Evolutionary conservation across 257 asterid genomes (phyloP).

Genomic region (Nicotiana undulata): DNA sequence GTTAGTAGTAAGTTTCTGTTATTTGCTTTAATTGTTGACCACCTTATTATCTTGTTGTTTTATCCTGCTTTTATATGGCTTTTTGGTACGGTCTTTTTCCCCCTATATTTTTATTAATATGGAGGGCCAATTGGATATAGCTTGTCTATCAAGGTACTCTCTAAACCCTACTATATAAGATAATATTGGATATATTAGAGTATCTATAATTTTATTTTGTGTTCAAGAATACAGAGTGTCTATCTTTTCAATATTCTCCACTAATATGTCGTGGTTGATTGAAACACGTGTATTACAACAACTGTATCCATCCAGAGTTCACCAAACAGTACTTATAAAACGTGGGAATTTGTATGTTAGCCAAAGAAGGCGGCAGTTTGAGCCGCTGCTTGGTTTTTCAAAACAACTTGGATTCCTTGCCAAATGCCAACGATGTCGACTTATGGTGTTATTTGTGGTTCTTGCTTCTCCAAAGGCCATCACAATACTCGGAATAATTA

Average conservation of each 20-base stretch:
- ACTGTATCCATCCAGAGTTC: not conserved
- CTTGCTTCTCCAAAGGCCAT: not conserved
- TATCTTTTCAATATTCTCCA: not conserved
- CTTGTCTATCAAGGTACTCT: not conserved
- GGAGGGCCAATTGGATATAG: no score
- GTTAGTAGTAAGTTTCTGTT: no score
- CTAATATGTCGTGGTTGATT: slow-evolving; percentile 14
- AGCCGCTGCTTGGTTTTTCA: slow-evolving; percentile 10
- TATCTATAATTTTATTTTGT: no score
- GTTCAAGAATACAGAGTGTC: not conserved
- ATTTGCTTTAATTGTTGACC: no score
- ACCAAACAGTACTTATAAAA: not conserved
- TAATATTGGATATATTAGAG: no score
- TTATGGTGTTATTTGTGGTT: not conserved
- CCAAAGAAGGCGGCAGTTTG: slow-evolving; percentile 5
- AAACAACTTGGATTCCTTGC: not conserved
- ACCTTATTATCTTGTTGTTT: no score
- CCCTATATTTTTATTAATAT: no score
- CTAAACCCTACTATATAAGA: no score
- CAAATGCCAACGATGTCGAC: not conserved
- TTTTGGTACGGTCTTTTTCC: no score
- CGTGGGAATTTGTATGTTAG: not conserved
- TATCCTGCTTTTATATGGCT: no score
- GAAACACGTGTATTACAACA: not conserved
- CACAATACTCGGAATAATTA: not conserved